Conservation (phyloP, 345 rosid genomes). For the Aquilaria sinensis region DNA sequence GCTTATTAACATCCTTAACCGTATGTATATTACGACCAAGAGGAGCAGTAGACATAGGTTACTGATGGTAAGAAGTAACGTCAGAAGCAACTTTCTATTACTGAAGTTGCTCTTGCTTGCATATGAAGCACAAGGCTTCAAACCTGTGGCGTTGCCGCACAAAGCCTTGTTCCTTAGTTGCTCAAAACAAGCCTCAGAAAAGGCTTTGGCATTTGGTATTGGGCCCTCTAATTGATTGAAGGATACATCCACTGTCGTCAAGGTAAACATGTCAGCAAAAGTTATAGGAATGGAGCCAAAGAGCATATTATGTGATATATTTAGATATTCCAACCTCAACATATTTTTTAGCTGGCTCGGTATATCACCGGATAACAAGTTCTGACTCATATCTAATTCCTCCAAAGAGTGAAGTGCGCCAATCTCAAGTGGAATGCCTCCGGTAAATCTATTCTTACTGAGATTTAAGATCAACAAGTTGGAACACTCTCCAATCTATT, state of each 20-base stretch:
- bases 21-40: conserved; percentile 13
- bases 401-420: conserved; percentile 4
- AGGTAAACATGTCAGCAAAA: conserved; percentile 4
- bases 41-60: conserved; percentile 12
- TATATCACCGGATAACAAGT: conserved; percentile 13
- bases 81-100: conserved; percentile 13
- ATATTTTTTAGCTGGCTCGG: conserved; percentile 1
- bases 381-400: conserved; percentile 29
- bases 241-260: conserved; percentile 14
- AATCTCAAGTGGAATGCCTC: conserved; percentile 9
- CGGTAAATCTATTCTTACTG: conserved; percentile 11
- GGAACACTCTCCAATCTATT: no score
- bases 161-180: not conserved
- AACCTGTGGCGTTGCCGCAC: conserved; percentile 1
- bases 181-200: not conserved
- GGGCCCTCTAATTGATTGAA: conserved; percentile 20
- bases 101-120: not conserved
- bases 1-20: not conserved
- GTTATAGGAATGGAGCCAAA: conserved; percentile 20
- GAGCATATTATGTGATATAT: conserved; percentile 20
- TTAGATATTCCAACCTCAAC: not conserved
- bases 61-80: no score
- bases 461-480: conserved; percentile 10
- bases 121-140: not conserved
- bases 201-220: conserved; percentile 11